Evolutionary conservation across 129 eudicot species (phyloP), one percentile per base, ranked within the genome.

Genomic region (Arctium minus): DNA sequence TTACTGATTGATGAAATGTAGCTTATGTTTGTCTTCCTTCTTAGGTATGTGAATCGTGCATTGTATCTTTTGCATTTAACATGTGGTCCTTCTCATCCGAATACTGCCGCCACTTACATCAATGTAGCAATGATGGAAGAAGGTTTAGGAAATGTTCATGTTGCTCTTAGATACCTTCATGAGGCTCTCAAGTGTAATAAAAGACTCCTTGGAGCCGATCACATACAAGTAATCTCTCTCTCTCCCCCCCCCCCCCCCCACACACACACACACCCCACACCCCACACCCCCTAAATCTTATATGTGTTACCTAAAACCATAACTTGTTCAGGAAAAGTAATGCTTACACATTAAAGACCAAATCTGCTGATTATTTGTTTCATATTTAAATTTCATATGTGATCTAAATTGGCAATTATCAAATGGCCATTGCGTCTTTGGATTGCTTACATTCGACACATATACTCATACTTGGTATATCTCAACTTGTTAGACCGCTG

Each of bases 71-170:
- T 95, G 91, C 98, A 95, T 83, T 84, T 95, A 74, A 95, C 98
- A 42, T 95, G 98, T 35, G 98, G 98, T 15, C 97, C 97, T 53
- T 95, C 98, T 82, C 98, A 95, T 80, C 98, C 98, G 79, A 95
- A 95, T 77, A 95, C 98, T 18, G 98, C 98, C 38, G 98, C 98
- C 38, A 95, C 98, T 48, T 95, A 95, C 81, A 95, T 95, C 9
- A 95, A 95, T 81, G 97, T 95, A 32, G 98, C 98, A 79, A 95
- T 95, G 98, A 95, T 95, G 98, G 98, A 95, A 87, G 98, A 95
- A 93, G 98, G 98, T 79, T 76, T 95, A 75, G 98, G 98, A 32
- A 95, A 95, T 83, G 98, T 90, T 35, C 98, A 95, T 86, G 90
- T 95, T 87, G 98, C 98, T 73, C 92, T 95, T 69, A 91, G 98